phyloP scores from a whole-genome alignment of 2,329 filamentous ascomycete species.

The Fusarium nygamai region DNA sequence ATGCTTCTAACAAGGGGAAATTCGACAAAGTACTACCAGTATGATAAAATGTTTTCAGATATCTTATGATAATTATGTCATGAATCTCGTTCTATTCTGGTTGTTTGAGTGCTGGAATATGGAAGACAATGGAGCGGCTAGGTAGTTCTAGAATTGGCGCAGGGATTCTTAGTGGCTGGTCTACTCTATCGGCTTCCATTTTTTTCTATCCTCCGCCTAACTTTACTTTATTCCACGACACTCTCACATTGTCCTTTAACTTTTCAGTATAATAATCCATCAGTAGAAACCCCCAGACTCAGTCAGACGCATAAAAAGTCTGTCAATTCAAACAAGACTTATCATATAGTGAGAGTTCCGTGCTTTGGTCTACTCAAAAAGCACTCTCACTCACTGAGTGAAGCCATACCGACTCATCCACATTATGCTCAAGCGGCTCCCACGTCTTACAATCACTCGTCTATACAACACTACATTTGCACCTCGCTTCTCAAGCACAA shows the following conservation, averaged over 20 bases:
- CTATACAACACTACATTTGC: conserved; percentile 8
- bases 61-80: neutral
- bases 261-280: neutral
- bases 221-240: neutral
- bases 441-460: conserved; percentile 16
- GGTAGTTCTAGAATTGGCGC: conserved; percentile 13
- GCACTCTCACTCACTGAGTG: conserved; percentile 1
- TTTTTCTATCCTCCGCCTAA: conserved; percentile 14
- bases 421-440: conserved; percentile 27
- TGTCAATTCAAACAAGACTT: neutral
- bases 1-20: neutral
- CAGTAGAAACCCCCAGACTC: neutral
- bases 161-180: conserved; percentile 26
- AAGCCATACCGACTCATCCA: conserved; percentile 2
- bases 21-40: neutral
- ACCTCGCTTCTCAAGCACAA: conserved; percentile 12
- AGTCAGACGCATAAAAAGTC: neutral
- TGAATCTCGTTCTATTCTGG: neutral
- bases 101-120: neutral
- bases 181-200: conserved; percentile 18
- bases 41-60: too few relatives aligned
- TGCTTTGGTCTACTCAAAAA: neutral
- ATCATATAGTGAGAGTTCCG: neutral
- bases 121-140: neutral
- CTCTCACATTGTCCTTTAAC: neutral